Percentiles rank a stretch among this genome's conserved stretches.
Evolutionary conservation across 306 rosid genomes (phyloP).

Genomic region (Inga oerstediana): DNA sequence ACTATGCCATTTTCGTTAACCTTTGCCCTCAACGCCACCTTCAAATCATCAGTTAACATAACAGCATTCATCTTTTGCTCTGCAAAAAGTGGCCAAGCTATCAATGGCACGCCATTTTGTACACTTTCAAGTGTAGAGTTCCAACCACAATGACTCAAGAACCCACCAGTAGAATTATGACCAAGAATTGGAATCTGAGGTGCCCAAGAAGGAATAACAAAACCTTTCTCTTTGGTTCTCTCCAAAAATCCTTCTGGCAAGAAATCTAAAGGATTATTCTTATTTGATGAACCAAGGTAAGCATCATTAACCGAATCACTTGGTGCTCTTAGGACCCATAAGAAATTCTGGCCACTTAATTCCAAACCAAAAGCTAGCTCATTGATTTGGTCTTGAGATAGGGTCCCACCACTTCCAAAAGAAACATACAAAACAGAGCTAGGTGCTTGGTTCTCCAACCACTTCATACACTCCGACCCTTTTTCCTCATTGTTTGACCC

Average conservation of each 20-base stretch:
- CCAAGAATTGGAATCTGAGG: conserved; percentile 36
- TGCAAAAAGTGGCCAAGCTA: not conserved
- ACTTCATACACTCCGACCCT: not conserved
- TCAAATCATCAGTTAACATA: not conserved
- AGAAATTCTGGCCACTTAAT: conserved; percentile 6
- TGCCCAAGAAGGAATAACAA: conserved; percentile 39
- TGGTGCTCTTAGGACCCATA: conserved; percentile 16
- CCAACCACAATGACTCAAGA: not conserved
- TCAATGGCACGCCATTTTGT: not conserved
- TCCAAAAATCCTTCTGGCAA: not conserved
- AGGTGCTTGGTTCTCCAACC: not conserved
- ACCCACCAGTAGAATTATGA: conserved; percentile 28
- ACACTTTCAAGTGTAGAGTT: not conserved
- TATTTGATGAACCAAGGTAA: not conserved
- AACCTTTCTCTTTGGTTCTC: conserved; percentile 18
- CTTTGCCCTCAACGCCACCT: not conserved
- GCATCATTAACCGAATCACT: conserved; percentile 12
- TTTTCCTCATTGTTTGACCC: not conserved
- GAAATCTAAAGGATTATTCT: not conserved
- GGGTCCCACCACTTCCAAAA: conserved; percentile 28
- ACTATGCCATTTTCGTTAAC: not conserved
- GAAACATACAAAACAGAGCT: not conserved
- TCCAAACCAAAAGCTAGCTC: conserved; percentile 29
- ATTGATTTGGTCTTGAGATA: not conserved
- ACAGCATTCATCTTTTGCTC: not conserved